Base-by-base conservation (phyloP, 495 filamentous ascomycete genomes). In the Daldinia decipiens region DNA sequence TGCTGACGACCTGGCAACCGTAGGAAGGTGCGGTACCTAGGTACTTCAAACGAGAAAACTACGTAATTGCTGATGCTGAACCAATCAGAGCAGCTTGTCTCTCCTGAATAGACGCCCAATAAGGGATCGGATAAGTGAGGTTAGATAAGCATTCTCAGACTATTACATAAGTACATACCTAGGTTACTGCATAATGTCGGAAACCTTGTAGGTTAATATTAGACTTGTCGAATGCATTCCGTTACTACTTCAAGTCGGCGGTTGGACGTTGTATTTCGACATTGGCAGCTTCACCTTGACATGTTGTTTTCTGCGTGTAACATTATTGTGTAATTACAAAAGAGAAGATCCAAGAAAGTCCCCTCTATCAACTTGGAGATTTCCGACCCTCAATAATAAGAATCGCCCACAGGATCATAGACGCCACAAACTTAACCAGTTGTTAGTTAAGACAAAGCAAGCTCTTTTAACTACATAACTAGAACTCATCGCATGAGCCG, bases 1-100 rank as follows among this genome's bases (percentile, higher is more conserved):
- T 51, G 26, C 45, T 36, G 40, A 45, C 68, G 62, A 67, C 68
- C 68, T 71, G 68, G 68, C 68, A 71, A 71, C 68, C 39, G 52
- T 52, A 29, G 29, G 39, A 47, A 64, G 38, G 50, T 53, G 12
- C 26, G 26, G n/a, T 45, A 65, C 53, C 3, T 43, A 17, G 31
- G 47, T 61, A 61, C 36, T 38, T 59, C 15, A 24, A 34, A n/a
- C 21, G 21, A 47, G 43, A 5, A 29, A 50, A 27, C 67, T 31
- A 70, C 67, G 67, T 64, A 70, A 64, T 60, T 62, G 21, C 26
- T 21, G 9, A 34, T 27, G 17, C 38, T 47, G 12, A 52, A 36
- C 66, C 66, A 69, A 69, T 69, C 43, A 69, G 8, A 21, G 19
- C 4, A 39, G 19, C 24, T 9, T 9, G 19, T 39, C 34, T 24